Conservation (phyloP, 371 early-diverging fungal species). For the Mortierella sp. region DNA sequence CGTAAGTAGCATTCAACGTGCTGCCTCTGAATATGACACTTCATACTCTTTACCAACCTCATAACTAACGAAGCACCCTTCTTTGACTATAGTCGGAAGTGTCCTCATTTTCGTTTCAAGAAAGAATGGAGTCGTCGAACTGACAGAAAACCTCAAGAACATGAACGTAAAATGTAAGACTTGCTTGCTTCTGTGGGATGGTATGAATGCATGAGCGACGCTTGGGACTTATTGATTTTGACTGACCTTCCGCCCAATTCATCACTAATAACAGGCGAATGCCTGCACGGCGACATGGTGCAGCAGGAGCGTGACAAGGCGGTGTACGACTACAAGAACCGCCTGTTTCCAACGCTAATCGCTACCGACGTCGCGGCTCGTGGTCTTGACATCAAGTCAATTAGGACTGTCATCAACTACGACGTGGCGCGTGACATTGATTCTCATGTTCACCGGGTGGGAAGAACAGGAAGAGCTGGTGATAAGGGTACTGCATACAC, state of each 20-base stretch:
- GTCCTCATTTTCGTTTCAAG: constrained; percentile 78
- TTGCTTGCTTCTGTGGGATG: neutral
- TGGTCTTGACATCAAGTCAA: constrained; percentile 88
- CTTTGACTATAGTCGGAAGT: constrained; percentile 67
- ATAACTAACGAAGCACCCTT: neutral
- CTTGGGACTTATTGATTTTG: no score
- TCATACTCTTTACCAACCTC: neutral
- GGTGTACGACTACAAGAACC: constrained; percentile 83
- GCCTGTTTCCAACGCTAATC: constrained; percentile 85
- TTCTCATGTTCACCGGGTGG: constrained; percentile 83
- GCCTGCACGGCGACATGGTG: constrained; percentile 98
- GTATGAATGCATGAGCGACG: neutral
- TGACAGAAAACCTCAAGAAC: constrained; percentile 67
- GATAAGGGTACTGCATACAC: constrained; percentile 82
- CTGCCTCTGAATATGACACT: neutral
- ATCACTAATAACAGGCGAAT: constrained; percentile 67
- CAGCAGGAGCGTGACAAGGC: constrained; percentile 97
- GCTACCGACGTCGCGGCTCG: constrained; percentile 99
- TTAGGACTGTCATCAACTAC: constrained; percentile 81
- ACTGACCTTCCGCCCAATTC: neutral
- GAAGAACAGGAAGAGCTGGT: constrained; percentile 83
- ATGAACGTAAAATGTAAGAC: constrained; percentile 69
- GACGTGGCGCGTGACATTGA: constrained; percentile 85
- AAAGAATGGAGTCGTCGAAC: constrained; percentile 73
- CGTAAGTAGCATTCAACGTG: constrained; percentile 56